Evolutionary conservation across 1,139 yeast species (phyloP).

Genomic region (Scheffersomyces lignicola): DNA sequence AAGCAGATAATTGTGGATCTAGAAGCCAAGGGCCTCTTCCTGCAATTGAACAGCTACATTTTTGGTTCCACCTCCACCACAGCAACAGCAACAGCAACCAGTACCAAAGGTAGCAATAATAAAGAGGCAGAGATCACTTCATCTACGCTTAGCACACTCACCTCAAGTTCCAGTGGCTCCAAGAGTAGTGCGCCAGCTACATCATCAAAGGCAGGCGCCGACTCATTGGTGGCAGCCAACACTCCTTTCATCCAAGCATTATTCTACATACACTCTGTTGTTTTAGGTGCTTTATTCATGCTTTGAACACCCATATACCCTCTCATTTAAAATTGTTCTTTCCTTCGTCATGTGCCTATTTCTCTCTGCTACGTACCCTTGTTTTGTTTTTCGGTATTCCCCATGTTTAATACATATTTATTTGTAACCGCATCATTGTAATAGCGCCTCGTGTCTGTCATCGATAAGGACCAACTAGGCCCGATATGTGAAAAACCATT

Average conservation of each 20-base stretch:
- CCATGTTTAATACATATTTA: too few relatives aligned
- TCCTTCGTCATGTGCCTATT: too few relatives aligned
- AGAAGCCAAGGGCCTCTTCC: constrained; percentile 41
- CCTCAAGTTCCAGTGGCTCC: constrained; percentile 5
- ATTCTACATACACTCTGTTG: constrained; percentile 18
- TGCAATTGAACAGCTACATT: constrained; percentile 36
- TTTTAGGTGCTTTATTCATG: constrained; percentile 18
- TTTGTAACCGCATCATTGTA: too few relatives aligned
- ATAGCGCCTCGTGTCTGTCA: too few relatives aligned
- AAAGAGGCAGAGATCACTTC: constrained; percentile 8
- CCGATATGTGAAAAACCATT: too few relatives aligned
- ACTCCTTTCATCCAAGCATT: constrained; percentile 16
- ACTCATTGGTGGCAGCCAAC: constrained; percentile 7
- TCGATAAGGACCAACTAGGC: too few relatives aligned
- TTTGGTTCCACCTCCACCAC: constrained; percentile 27
- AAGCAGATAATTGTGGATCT: constrained; percentile 31
- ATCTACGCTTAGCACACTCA: constrained; percentile 10
- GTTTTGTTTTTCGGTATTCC: too few relatives aligned
- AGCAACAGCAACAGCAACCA: constrained; percentile 7
- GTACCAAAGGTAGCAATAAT: neutral
- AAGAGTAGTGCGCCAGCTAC: constrained; percentile 8
- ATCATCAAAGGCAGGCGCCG: constrained; percentile 14
- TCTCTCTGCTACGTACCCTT: too few relatives aligned
- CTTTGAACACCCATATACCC: too few relatives aligned
- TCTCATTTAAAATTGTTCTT: too few relatives aligned